A percentile compares a stretch with the other conserved stretches of the same genome.
These are phyloP conservation scores for Paecilomyces variotii DNA, from an alignment of 2,329 filamentous ascomycete species.

Conservation along the genomic window DNA sequence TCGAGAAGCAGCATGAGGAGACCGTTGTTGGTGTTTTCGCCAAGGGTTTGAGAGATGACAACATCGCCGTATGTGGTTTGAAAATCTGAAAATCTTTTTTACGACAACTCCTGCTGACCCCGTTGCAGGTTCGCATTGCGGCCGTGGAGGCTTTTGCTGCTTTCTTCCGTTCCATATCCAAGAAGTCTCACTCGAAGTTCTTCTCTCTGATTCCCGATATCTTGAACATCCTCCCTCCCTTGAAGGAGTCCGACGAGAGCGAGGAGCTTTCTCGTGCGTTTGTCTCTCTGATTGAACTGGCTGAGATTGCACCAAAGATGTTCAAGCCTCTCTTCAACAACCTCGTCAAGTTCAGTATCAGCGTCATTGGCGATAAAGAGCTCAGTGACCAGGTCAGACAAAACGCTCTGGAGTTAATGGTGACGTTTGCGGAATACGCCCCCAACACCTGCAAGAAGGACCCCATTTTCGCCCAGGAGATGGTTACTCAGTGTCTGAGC, in stretches of 20 bases:
- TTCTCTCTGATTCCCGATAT: slow-evolving; percentile 81
- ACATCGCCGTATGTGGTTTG: slow-evolving; percentile 56
- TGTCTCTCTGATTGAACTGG: slow-evolving; percentile 84
- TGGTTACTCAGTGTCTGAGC: slow-evolving; percentile 97
- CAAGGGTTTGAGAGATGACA: slow-evolving; percentile 83
- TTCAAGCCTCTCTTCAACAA: slow-evolving; percentile 92
- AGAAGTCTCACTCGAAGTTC: slow-evolving; percentile 84
- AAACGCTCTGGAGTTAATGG: slow-evolving; percentile 94
- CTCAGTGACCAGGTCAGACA: slow-evolving; percentile 83
- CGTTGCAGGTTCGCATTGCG: slow-evolving; percentile 69
- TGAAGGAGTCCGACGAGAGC: slow-evolving; percentile 85
- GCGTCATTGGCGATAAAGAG: slow-evolving; percentile 93
- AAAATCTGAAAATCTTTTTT: not conserved
- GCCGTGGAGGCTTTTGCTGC: slow-evolving; percentile 95
- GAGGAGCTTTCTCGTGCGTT: slow-evolving; percentile 87
- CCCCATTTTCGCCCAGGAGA: slow-evolving; percentile 80
- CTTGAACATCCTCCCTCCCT: slow-evolving; percentile 85
- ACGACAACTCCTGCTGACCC: slow-evolving; percentile 7
- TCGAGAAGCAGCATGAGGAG: slow-evolving; percentile 90
- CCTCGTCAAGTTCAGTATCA: slow-evolving; percentile 85
- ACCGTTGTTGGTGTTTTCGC: slow-evolving; percentile 83
- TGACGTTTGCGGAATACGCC: slow-evolving; percentile 91
- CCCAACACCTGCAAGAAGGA: slow-evolving; percentile 95
- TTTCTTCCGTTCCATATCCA: slow-evolving; percentile 85
- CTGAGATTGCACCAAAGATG: slow-evolving; percentile 93